Conservation (phyloP, 192 early-diverging fungal genomes). For the Coemansia biformis region DNA sequence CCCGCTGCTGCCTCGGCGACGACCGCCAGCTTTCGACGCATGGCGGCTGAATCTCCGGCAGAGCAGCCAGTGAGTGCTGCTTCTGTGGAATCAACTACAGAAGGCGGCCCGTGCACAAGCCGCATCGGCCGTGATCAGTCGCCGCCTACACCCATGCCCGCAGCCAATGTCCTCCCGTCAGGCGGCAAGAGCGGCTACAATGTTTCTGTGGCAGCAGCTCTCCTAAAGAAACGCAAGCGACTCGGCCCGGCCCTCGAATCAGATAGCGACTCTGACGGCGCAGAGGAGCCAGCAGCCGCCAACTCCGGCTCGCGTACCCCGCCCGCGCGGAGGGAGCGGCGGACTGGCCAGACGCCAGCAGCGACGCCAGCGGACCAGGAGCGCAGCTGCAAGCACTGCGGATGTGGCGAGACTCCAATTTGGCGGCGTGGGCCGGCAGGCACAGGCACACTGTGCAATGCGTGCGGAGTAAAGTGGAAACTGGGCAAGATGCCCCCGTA, state of each 20-base stretch:
- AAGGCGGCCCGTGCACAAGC: too few species aligned
- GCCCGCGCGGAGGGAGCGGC: too few species aligned
- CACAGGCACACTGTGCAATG: slow-evolving; percentile 69
- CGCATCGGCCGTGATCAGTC: too few species aligned
- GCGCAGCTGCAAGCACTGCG: slow-evolving; percentile 63
- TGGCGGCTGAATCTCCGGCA: too few species aligned
- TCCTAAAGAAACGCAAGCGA: slow-evolving; percentile 1
- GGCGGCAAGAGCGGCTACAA: slow-evolving; percentile 38
- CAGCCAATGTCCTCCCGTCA: not conserved
- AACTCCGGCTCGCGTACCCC: too few species aligned
- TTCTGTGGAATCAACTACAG: too few species aligned
- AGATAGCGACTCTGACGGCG: not conserved
- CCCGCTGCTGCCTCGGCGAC: not conserved
- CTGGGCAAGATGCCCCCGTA: slow-evolving; percentile 64
- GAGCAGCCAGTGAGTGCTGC: too few species aligned
- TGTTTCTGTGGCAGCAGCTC: slow-evolving; percentile 9
- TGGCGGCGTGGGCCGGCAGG: slow-evolving; percentile 73
- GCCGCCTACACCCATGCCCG: not conserved
- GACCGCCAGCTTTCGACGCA: too few species aligned
- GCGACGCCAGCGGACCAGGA: not conserved
- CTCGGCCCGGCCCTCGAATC: not conserved
- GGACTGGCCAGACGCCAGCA: too few species aligned
- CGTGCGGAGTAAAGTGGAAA: slow-evolving; percentile 80
- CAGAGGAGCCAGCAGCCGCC: too few species aligned
- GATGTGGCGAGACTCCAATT: slow-evolving; percentile 65